Percentiles rank a stretch among this genome's conserved stretches.
These are phyloP conservation scores for Paramecium pentaurelia DNA, from an alignment of 73 alveolate genomes.

Conservation along the genomic window DNA sequence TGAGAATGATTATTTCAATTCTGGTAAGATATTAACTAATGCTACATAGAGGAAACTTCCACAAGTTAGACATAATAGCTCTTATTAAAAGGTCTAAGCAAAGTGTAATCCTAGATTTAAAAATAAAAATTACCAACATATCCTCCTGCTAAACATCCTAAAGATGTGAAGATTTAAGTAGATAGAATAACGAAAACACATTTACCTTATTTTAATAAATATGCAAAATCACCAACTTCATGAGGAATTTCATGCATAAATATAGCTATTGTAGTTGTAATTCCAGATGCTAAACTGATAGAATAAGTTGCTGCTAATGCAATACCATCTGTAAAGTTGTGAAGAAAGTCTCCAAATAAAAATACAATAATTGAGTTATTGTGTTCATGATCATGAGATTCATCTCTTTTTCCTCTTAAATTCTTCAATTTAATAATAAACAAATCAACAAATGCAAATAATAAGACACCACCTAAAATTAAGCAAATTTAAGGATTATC, in stretches of 20 bases:
- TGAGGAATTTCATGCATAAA: constrained; percentile 96
- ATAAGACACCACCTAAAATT: not conserved
- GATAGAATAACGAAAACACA: not conserved
- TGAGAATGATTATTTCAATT: not conserved
- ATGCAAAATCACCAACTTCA: constrained; percentile 89
- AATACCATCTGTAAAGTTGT: constrained; percentile 95
- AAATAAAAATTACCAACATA: not conserved
- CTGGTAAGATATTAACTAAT: not conserved
- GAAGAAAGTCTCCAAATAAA: constrained; percentile 92
- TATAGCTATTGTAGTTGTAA: constrained; percentile 90
- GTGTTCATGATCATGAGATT: constrained; percentile 41
- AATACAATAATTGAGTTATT: constrained; percentile 66
- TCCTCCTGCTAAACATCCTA: constrained; percentile 39
- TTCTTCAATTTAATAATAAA: not conserved
- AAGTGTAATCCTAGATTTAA: not conserved
- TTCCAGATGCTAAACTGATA: constrained; percentile 68
- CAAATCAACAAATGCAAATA: not conserved
- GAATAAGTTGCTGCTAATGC: constrained; percentile 94
- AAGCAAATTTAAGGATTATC: not conserved
- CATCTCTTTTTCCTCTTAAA: not conserved
- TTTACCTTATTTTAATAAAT: constrained; percentile 2
- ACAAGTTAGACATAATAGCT: constrained; percentile 22
- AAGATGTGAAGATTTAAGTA: not conserved
- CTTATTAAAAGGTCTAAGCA: not conserved
- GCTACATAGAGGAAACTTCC: constrained; percentile 5